Percentiles rank a stretch among this genome's conserved stretches.
Evolutionary conservation across 495 filamentous ascomycete genomes (phyloP).

Genomic region (Talaromyces proteolyticus): DNA sequence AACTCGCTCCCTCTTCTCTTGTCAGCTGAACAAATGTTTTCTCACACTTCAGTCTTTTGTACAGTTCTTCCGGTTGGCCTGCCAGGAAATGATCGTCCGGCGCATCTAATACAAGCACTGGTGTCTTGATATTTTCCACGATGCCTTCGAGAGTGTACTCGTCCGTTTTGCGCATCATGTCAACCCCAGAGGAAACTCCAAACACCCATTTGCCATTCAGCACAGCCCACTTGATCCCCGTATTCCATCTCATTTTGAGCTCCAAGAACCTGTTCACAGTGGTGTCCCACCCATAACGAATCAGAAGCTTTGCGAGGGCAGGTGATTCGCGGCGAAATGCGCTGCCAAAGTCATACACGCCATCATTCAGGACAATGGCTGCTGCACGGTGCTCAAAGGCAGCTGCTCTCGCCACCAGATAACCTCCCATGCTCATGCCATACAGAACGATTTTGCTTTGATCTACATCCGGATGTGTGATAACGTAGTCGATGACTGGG

Average conservation of each 20-base stretch:
- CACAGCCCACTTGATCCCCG: constrained; percentile 12
- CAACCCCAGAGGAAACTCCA: constrained; percentile 16
- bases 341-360: constrained; percentile 21
- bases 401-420: constrained; percentile 34
- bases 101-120: constrained; percentile 22
- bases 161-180: constrained; percentile 13
- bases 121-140: constrained; percentile 16
- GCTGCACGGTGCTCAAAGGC: constrained; percentile 31
- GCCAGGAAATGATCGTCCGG: constrained; percentile 18
- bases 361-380: constrained; percentile 30
- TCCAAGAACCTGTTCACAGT: neutral
- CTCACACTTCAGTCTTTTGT: constrained; percentile 15
- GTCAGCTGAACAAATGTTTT: constrained; percentile 15
- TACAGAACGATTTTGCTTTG: constrained; percentile 45
- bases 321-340: constrained; percentile 20
- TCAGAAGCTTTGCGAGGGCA: neutral
- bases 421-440: constrained; percentile 57
- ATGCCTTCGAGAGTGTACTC: constrained; percentile 24
- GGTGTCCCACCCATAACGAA: neutral
- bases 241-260: neutral
- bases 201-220: constrained; percentile 21
- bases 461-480: constrained; percentile 33
- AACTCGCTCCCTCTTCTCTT: constrained; percentile 12
- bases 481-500: constrained; percentile 30
- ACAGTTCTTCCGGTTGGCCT: constrained; percentile 12